These are phyloP conservation scores for grape (Vitis vinifera) DNA, from an alignment of 164 flowering plant genomes.

Conservation along the genomic window ASM3070453v1 NC_081805.1:26641501-26642000, in stretches of 20 bases:
- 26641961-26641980: too few relatives aligned
- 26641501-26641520: background rate
- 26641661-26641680: constrained; percentile 17
- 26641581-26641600: constrained; percentile 2
- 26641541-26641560: background rate
- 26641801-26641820: background rate
- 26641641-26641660: constrained; percentile 9
- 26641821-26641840: too few relatives aligned
- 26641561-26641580: background rate
- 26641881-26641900: too few relatives aligned
- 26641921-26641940: too few relatives aligned
- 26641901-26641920: too few relatives aligned
- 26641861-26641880: too few relatives aligned
- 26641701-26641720: too few relatives aligned
- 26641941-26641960: too few relatives aligned
- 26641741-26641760: background rate
- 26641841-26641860: too few relatives aligned
- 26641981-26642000: too few relatives aligned
- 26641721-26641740: background rate
- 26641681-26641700: background rate
- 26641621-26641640: constrained; percentile 26
- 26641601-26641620: constrained; percentile 13
- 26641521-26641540: background rate
- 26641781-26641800: background rate
- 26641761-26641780: background rate